Evolutionary conservation across 371 early-diverging fungal species (phyloP).

Genomic region (Lichtheimia ramosa): DNA sequence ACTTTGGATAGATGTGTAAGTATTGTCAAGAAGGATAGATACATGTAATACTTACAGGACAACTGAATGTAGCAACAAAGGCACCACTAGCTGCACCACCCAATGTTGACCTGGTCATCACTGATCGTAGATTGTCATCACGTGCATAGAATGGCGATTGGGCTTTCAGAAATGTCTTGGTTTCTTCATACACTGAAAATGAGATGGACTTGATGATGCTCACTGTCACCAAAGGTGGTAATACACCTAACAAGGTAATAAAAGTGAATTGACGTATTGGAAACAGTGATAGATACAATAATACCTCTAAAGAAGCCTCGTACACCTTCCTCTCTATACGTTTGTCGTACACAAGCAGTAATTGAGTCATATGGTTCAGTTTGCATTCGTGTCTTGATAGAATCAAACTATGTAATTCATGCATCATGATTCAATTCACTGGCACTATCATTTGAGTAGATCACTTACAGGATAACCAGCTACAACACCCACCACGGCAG

Average conservation of each 20-base stretch:
- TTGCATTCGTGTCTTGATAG: slow-evolving; percentile 82
- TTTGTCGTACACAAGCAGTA: slow-evolving; percentile 62
- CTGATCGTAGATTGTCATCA: slow-evolving; percentile 36
- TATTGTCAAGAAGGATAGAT: neutral
- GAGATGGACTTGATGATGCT: slow-evolving; percentile 75
- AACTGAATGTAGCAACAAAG: slow-evolving; percentile 67
- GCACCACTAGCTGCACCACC: slow-evolving; percentile 70
- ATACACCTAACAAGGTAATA: slow-evolving; percentile 45
- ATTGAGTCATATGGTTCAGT: slow-evolving; percentile 74
- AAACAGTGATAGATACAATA: neutral
- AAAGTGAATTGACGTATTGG: neutral
- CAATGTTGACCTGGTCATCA: slow-evolving; percentile 53
- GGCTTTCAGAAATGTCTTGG: slow-evolving; percentile 32
- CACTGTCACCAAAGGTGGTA: slow-evolving; percentile 77
- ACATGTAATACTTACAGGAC: slow-evolving; percentile 39
- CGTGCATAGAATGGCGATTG: slow-evolving; percentile 23
- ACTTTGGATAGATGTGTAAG: slow-evolving; percentile 5
- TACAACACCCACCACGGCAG: slow-evolving; percentile 61
- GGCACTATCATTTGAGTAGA: neutral
- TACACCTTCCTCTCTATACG: slow-evolving; percentile 71
- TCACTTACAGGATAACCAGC: slow-evolving; percentile 56
- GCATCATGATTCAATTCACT: neutral
- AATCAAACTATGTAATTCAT: slow-evolving; percentile 57
- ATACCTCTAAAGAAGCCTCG: slow-evolving; percentile 74
- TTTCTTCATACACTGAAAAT: slow-evolving; percentile 74